These are phyloP conservation scores for Parietichytrium sp. DNA, from an alignment of 108 stramenopile genomes.

Conservation along the genomic window DNA sequence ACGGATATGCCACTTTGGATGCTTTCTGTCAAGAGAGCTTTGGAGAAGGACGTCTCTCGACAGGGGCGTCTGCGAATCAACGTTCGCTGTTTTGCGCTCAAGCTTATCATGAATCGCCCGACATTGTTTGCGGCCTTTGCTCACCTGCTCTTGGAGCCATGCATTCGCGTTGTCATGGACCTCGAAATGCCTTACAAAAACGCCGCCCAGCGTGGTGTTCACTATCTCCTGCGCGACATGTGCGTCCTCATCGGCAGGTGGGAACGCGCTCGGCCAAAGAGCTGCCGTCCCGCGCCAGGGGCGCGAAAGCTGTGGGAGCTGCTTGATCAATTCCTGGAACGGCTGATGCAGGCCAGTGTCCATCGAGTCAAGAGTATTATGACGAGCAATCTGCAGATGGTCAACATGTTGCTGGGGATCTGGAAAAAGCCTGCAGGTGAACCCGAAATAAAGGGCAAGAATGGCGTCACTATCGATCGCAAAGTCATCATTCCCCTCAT, in stretches of 20 bases:
- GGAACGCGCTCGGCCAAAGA: background rate
- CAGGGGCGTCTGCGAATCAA: background rate
- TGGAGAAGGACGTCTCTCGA: background rate
- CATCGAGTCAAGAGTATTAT: background rate
- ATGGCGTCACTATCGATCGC: background rate
- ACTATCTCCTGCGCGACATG: conserved; percentile 10
- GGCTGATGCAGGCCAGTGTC: background rate
- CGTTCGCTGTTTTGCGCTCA: background rate
- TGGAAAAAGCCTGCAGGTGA: background rate
- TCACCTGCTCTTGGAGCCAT: background rate
- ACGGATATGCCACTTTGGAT: background rate
- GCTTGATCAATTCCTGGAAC: background rate
- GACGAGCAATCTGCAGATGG: conserved; percentile 8
- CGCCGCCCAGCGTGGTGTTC: conserved; percentile 1
- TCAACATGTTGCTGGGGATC: conserved; percentile 19
- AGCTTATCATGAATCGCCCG: background rate
- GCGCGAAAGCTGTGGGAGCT: background rate
- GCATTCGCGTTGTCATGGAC: background rate
- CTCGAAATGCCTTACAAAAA: background rate
- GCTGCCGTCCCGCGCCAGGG: background rate
- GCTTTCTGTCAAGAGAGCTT: background rate
- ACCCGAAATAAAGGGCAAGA: background rate
- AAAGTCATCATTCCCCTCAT: background rate
- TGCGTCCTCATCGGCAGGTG: conserved; percentile 3
- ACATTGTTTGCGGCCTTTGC: conserved; percentile 31